Evolutionary conservation across 2,329 filamentous ascomycete species (phyloP), one percentile per base, ranked within the genome.

Genomic region (Pseudogymnoascus sp.): DNA sequence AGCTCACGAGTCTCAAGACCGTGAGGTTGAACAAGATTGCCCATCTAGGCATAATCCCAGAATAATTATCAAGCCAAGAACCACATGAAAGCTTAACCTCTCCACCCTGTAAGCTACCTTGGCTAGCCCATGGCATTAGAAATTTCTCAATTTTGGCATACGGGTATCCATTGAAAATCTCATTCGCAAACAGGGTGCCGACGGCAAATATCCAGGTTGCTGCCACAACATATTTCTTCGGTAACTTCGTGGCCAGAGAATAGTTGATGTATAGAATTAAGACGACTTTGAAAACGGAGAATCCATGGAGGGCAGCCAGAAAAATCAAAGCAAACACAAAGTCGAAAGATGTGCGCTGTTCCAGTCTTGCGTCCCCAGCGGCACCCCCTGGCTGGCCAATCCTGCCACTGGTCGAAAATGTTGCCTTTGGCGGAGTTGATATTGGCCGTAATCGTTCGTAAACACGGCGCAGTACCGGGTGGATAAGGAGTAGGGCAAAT

Each of bases 21-120:
- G 93, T 97, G 66, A 99, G 86, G 72, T 99, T 99, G 82, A 99
- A 99, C 4, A 97, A 82, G n/a, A 99, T 87, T 74, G 98, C 91
- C 95, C 95, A 99, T 64, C 93, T 84, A 0, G 88, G 81, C 73
- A 96, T 87, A n/a, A 99, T 78, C 0, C 95, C 95, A 6, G 91
- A 87, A 67, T 89, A 88, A 61, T 82, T 81, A 75, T 99, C 95
- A 14, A 98, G 78, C 79, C 84, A 89, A 46, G 80, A 78, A 6
- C 87, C 92, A 80, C 88, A 88, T 10, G 24, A 63, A 38, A 41
- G 35, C 40, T 71, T 64, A 10, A 41, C 62, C 4, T 62, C 62
- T 6, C 38, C 64, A 19, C 61, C 64, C 10, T 67, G 28, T 4
- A 35, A 22, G 35, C 3, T 50, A 56, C 26, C 12, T 19, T 11